Conservation (phyloP, 768 basidiomycete species). For the Cystobasidium tubakii region DNA sequence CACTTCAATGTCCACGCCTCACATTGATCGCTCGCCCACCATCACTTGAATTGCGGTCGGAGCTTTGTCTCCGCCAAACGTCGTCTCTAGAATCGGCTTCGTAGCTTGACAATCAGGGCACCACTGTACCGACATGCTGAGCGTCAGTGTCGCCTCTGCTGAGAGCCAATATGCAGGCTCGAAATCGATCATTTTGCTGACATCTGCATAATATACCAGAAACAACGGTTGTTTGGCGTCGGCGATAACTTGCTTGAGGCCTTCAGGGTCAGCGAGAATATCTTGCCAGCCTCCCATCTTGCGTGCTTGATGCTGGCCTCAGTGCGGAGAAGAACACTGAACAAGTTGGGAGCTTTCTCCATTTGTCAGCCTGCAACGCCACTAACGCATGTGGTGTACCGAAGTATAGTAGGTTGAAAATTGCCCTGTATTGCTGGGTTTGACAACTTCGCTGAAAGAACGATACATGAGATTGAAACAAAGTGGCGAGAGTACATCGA, state of each 20-base stretch:
- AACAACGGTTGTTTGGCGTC: background rate
- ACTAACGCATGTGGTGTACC: too few relatives aligned
- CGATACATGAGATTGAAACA: too few relatives aligned
- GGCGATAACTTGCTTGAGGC: background rate
- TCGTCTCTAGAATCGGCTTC: background rate
- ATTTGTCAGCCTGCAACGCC: too few relatives aligned
- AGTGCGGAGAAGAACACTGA: background rate
- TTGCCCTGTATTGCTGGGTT: too few relatives aligned
- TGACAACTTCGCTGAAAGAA: too few relatives aligned
- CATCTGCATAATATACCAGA: background rate
- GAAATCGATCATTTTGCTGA: background rate
- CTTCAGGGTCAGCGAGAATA: background rate
- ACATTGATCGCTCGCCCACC: slow-evolving; percentile 15
- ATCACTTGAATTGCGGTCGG: slow-evolving; percentile 1
- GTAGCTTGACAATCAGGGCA: slow-evolving; percentile 24
- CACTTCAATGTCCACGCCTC: background rate
- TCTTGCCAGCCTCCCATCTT: background rate
- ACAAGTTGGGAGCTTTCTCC: too few relatives aligned
- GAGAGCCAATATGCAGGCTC: background rate
- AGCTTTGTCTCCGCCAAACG: background rate
- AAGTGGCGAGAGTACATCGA: too few relatives aligned
- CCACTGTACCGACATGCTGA: too few relatives aligned
- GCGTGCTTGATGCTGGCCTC: background rate
- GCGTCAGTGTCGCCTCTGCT: too few relatives aligned
- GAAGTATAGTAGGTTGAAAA: too few relatives aligned